Base-by-base conservation (phyloP, 345 rosid species). In the Orychophragmus violaceus region DNA sequence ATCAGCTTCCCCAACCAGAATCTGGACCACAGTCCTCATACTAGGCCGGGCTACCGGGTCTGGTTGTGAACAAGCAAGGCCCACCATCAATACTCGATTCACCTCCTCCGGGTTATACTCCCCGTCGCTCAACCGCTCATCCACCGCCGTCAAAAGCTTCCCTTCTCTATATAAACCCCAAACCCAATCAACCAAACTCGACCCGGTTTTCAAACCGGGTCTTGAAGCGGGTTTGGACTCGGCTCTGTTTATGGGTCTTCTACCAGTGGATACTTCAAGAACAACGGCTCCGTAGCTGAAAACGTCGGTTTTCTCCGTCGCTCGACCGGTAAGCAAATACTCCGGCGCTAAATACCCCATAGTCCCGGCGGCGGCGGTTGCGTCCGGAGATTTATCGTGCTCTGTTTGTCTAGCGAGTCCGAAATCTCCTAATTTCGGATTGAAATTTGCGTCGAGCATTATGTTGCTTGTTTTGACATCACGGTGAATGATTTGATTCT, bases 321-420 rank as follows among this genome's bases (percentile, higher is more conserved):
- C 99, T 68, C 97, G 80, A 24, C 99, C 97, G 1, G 99, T 95
- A 5, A 82, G 56, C 4, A 95, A 75, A 69, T 95, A 95, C 64
- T 95, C 99, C 1, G 99, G 99, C 12, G 99, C 99, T 37, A 95
- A 77, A 56, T 95, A 95, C 17, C 99, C 99, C 99, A 95, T 91
- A 19, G 99, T 95, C 5, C 99, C 99, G 0, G 99, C 99, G 0
- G 97, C 99, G 6, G 84, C 90, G 2, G 97, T 91, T 11, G 97
- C 97, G 21, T 91, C 91, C 0, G 99, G 96, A 0, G 99, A 91
- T 42, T 87, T 90, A 55, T 89, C 91, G 29, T 95, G 97, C 71
- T 90, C 96, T 0, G 89, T 67, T 71, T 91, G 84, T 58, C 96
- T 84, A 0, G 99, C 99, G 18, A 95, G 71, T 5, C 99, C 99